Conservation (phyloP, 2,329 filamentous ascomycete species). For the Trichoderma sp. region DNA sequence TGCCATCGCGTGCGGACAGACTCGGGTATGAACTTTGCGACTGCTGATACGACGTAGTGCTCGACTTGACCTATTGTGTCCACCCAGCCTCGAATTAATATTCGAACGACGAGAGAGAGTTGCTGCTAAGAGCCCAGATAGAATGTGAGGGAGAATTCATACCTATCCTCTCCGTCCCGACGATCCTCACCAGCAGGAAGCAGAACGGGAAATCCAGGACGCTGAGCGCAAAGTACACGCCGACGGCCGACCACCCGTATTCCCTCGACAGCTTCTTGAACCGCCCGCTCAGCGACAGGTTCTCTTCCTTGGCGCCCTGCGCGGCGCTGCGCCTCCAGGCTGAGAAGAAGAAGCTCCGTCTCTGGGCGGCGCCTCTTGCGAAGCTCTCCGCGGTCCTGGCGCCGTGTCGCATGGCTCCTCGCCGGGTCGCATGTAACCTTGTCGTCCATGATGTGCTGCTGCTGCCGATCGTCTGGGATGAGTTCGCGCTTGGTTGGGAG, state of each 20-base stretch:
- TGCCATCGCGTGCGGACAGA: constrained; percentile 57
- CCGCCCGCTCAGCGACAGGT: constrained; percentile 64
- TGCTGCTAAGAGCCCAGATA: no score
- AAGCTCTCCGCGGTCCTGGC: constrained; percentile 30
- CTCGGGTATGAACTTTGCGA: constrained; percentile 62
- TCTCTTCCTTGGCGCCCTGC: constrained; percentile 35
- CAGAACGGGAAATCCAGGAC: constrained; percentile 93
- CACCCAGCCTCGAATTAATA: constrained; percentile 13
- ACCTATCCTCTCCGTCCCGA: constrained; percentile 87
- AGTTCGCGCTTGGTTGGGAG: constrained; percentile 33
- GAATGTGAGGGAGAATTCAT: constrained; percentile 35
- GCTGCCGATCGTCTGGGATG: constrained; percentile 1
- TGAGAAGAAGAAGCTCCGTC: constrained; percentile 43
- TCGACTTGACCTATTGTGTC: constrained; percentile 58
- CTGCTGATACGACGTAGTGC: constrained; percentile 64
- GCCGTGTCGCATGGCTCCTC: constrained; percentile 12
- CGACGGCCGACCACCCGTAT: constrained; percentile 91
- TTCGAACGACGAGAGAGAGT: no score
- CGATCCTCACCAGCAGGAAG: constrained; percentile 79
- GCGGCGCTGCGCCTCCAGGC: constrained; percentile 38
- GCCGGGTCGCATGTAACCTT: constrained; percentile 6
- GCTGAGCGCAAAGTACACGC: constrained; percentile 84
- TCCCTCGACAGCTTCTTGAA: constrained; percentile 85
- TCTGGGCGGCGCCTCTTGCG: constrained; percentile 33
- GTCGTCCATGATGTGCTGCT: constrained; percentile 11